A percentile compares a stretch with the other conserved stretches of the same genome.
phyloP scores from a whole-genome alignment of 306 rosid species.

The Delonix regia region DNA sequence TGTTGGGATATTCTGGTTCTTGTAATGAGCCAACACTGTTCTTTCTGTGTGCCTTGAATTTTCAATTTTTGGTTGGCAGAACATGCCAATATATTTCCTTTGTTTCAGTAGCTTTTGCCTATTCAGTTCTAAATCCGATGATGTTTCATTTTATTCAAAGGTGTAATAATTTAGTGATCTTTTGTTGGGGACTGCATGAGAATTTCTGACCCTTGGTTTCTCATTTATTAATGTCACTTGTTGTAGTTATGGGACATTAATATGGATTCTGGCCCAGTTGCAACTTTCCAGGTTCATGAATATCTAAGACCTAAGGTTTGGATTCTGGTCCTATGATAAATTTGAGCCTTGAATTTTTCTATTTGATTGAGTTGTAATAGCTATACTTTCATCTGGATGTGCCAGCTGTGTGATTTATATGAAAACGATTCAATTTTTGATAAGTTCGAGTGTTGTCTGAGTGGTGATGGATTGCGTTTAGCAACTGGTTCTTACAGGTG shows the following conservation, averaged over 20 bases:
- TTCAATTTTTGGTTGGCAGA: slow-evolving; percentile 17
- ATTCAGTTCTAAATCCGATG: not conserved
- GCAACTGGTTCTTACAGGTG: slow-evolving; percentile 98
- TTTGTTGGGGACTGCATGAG: not conserved
- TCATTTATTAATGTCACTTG: slow-evolving; percentile 25
- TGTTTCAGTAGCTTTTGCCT: slow-evolving; percentile 6
- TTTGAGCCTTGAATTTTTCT: slow-evolving; percentile 28
- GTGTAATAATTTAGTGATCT: not conserved
- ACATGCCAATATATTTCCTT: slow-evolving; percentile 6
- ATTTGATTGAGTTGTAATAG: slow-evolving; percentile 29
- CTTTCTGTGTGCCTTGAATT: not conserved
- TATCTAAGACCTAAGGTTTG: slow-evolving; percentile 95
- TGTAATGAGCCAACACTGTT: not conserved
- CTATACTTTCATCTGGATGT: slow-evolving; percentile 22
- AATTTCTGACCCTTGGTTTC: not conserved
- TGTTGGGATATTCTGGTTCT: not conserved
- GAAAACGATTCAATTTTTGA: slow-evolving; percentile 98
- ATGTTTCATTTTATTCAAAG: not conserved
- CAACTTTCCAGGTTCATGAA: slow-evolving; percentile 97
- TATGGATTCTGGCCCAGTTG: slow-evolving; percentile 97
- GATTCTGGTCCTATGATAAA: slow-evolving; percentile 38
- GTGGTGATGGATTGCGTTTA: slow-evolving; percentile 92
- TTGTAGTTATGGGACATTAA: slow-evolving; percentile 97
- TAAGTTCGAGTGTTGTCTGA: slow-evolving; percentile 94
- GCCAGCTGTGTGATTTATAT: slow-evolving; percentile 94